phyloP scores from a whole-genome alignment of 805 yeast genomes.

The Komagataella mondaviorum region DNA sequence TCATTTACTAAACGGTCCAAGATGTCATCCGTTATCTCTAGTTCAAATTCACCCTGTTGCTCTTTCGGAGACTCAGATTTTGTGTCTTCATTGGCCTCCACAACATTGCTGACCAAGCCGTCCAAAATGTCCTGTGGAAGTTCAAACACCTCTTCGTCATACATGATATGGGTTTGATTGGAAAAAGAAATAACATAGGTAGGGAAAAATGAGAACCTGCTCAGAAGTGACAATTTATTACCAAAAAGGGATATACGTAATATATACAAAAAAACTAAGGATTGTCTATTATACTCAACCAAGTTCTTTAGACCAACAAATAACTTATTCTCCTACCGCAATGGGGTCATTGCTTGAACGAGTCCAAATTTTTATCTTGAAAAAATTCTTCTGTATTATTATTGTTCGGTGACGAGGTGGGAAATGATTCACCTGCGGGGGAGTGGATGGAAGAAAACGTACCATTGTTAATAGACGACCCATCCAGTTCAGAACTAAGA shows the following conservation, averaged over 20 bases:
- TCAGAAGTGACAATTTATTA: neutral
- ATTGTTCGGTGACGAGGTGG: neutral
- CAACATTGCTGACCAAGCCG: neutral
- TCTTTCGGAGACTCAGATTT: neutral
- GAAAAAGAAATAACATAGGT: neutral
- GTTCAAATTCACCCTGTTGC: neutral
- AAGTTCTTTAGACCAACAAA: neutral
- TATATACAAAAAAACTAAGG: neutral
- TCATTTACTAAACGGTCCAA: neutral
- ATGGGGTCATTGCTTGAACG: neutral
- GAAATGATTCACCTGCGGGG: neutral
- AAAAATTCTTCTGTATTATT: neutral
- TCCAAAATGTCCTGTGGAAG: neutral
- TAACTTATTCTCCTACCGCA: neutral
- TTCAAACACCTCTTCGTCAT: neutral
- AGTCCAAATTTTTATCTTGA: neutral
- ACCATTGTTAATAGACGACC: neutral
- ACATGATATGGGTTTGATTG: neutral
- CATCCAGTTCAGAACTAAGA: neutral
- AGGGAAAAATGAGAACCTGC: neutral
- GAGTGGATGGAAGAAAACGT: neutral
- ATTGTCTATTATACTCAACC: neutral
- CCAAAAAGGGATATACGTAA: neutral
- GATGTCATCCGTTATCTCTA: neutral
- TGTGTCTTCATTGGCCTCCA: neutral